Evolutionary conservation across 2,329 filamentous ascomycete genomes (phyloP), one percentile per base, ranked within the genome.

Genomic region (Microthyrium microscopicum): DNA sequence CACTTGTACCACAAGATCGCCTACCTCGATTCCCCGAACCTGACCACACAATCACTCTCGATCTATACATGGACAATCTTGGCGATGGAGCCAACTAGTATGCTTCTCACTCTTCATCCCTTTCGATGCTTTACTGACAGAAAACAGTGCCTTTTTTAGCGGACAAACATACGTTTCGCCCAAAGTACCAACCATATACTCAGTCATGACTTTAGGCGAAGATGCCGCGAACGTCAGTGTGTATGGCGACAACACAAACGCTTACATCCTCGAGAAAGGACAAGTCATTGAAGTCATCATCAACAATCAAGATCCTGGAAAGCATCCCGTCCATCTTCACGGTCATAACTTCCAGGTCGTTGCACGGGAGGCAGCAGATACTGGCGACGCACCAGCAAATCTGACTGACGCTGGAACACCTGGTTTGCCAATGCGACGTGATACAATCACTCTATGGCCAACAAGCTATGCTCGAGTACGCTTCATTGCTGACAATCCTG

Each of bases 151-250:
- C 15, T 62, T 61, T 46, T 62, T 64, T 54, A 85, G 87, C 60
- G 74, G 80, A 52, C 70, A 82, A 41, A 82, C 78, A 20, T 92
- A 85, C 51, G 66, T 68, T 3, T 36, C 56, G 0, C 81, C 79
- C 31, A 80, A 81, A 49, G 82, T 91, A 0, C 84, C 83, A 0
- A 73, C 77, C 0, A 62, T 92, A 0, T 91, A 84, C 60, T 82
- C 77, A 1, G 80, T 67, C 1, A 61, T 91, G 3, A 72, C 70
- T 4, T 68, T 70, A 22, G 58, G 61, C n/a, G 52, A 57, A 5
- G 65, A 64, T 38, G 52, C 53, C 3, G 55, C 54, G 3, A 55
- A 62, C 36, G 47, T 52, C 11, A 39, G 42, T 11, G 53, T 60
- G 17, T 62, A 67, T 38, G 70, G 69, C 16, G 52, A 60, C 9